These are phyloP conservation scores for Candida palmyrensis DNA, from an alignment of 805 yeast species.

Conservation along the genomic window DNA sequence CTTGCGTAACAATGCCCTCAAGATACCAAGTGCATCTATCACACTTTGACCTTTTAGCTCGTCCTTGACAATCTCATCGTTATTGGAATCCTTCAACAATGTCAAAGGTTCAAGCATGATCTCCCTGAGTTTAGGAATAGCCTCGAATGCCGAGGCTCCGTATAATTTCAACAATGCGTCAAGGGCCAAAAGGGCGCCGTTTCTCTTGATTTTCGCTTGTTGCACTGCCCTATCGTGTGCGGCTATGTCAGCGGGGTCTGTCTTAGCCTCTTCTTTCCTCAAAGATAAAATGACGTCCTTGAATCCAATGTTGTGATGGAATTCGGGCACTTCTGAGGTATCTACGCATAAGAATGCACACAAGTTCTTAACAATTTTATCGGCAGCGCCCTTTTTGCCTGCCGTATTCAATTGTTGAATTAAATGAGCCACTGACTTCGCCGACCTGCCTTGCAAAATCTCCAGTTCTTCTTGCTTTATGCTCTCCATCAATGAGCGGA, in stretches of 20 bases:
- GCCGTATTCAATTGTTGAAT: constrained; percentile 55
- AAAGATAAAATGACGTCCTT: constrained; percentile 63
- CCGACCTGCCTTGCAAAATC: constrained; percentile 66
- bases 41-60: constrained; percentile 66
- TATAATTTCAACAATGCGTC: constrained; percentile 52
- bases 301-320: constrained; percentile 54
- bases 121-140: constrained; percentile 61
- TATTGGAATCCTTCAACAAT: constrained; percentile 20
- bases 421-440: constrained; percentile 61
- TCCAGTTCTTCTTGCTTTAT: constrained; percentile 68
- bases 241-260: constrained; percentile 57
- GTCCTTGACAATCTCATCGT: constrained; percentile 29
- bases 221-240: constrained; percentile 59
- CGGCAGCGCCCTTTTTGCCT: constrained; percentile 65
- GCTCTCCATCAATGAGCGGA: constrained; percentile 88
- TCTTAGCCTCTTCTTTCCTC: constrained; percentile 67
- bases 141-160: constrained; percentile 48
- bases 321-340: constrained; percentile 93
- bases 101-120: constrained; percentile 64
- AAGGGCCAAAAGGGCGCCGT: constrained; percentile 75
- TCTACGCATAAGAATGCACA: constrained; percentile 94
- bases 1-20: constrained; percentile 67
- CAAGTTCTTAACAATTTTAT: constrained; percentile 82
- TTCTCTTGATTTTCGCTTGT: constrained; percentile 74
- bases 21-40: constrained; percentile 81